Evolutionary conservation across 345 rosid species (phyloP).

Genomic region (Eucalyptus urophylla): DNA sequence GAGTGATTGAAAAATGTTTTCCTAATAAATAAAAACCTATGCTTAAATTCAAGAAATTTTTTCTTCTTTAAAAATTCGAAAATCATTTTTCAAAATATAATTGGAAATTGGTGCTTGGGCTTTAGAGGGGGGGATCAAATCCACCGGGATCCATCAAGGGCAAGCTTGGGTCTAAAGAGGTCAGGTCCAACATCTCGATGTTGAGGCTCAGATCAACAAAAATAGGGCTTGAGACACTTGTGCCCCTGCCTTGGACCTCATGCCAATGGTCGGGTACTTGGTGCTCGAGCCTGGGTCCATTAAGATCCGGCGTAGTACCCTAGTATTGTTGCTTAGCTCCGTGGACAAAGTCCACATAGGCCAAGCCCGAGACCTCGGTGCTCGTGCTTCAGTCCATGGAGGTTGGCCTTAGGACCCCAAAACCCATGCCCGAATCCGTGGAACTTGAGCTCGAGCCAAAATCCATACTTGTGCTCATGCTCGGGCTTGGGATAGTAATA

Average conservation of each 20-base stretch:
- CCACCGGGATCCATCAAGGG: not conserved
- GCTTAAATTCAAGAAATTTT: not conserved
- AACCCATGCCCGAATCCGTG: not conserved
- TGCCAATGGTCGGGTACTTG: no score
- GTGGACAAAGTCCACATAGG: not conserved
- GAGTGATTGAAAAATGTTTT: not conserved
- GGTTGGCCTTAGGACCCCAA: not conserved
- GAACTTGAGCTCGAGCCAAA: not conserved
- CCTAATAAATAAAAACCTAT: no score
- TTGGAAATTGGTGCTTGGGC: not conserved
- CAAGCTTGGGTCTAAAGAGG: not conserved
- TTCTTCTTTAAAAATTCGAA: not conserved
- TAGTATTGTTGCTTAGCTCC: not conserved
- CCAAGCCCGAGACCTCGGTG: not conserved
- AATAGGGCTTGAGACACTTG: no score
- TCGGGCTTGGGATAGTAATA: fast-evolving
- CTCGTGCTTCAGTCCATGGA: not conserved
- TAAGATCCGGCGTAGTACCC: fast-evolving
- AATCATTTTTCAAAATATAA: not conserved
- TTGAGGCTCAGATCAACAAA: not conserved
- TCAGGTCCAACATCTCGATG: fast-evolving
- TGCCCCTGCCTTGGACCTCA: not conserved
- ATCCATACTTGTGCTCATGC: not conserved
- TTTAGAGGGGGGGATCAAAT: not conserved
- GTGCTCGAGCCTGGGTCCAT: not conserved